These are phyloP conservation scores for Pisolithus marmoratus DNA, from an alignment of 768 basidiomycete species.

Conservation along the genomic window DNA sequence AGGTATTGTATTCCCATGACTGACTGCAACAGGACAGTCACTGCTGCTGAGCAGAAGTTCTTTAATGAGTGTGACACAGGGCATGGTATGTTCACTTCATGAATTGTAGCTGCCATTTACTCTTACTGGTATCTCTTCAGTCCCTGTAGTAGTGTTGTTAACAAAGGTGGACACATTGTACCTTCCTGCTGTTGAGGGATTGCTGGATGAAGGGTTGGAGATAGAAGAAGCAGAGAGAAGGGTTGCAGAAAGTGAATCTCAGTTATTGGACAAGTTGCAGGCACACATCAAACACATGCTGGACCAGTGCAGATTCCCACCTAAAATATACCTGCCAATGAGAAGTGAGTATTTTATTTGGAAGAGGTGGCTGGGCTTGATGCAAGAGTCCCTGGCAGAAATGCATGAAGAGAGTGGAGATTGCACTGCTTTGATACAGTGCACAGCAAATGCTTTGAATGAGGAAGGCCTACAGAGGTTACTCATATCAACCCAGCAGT, in stretches of 20 bases:
- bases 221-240: conserved; percentile 3
- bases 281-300: background rate
- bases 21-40: conserved; percentile 18
- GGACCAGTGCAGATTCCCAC: background rate
- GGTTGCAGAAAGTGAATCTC: conserved; percentile 12
- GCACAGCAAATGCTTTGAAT: background rate
- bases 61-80: conserved; percentile 22
- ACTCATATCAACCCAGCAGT: background rate
- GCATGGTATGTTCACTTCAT: background rate
- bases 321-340: background rate
- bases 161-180: conserved; percentile 33
- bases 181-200: conserved; percentile 10
- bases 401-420: background rate
- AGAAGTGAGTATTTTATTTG: background rate
- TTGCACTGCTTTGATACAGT: background rate
- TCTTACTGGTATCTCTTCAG: conserved; percentile 13
- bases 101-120: background rate
- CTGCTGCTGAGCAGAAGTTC: conserved; percentile 24
- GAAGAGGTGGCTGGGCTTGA: background rate
- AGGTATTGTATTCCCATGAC: conserved; percentile 37
- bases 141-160: conserved; percentile 35
- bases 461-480: background rate
- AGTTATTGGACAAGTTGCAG: background rate
- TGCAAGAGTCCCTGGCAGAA: background rate
- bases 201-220: conserved; percentile 7